Base-by-base conservation (phyloP, 2,329 filamentous ascomycete genomes). In the Fusarium siculi region DNA sequence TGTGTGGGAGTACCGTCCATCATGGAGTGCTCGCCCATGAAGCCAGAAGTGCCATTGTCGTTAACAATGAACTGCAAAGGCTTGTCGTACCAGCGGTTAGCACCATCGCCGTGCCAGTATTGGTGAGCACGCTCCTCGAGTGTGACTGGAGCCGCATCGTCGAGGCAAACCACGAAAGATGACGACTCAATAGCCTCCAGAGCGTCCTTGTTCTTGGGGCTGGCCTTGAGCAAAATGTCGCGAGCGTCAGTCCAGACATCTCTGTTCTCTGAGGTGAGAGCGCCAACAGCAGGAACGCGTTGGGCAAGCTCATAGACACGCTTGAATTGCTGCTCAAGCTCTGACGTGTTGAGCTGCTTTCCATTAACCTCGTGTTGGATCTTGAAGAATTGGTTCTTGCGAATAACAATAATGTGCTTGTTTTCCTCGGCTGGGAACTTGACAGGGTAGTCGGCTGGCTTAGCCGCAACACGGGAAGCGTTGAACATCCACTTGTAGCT, bases 401-500 rank as follows among this genome's bases (percentile, higher is more conserved):
- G 92, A 70, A 98, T 89, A 42, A 91, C 96, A 54, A 97, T 84
- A 75, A 99, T 93, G 85, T 98, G 93, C 85, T 96, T 93, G 87
- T 98, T 90, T 72, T 93, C 89, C 68, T 90, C 85, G 66, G 89
- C 84, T 16, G 91, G 84, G 84, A 92, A 97, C 85, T 98, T 98
- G 81, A 93, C 86, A 15, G 93, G 93, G 80, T 94, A 90, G 81
- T 99, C 96, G 39, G 91, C 89, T 18, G 94, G 93, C 79, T 92
- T 92, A 60, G 93, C 93, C 36, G 96, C 92, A 44, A 98, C 91
- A 76, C 96, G 92, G 83, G 90, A 93, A 83, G 90, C 91, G 84
- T 99, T 98, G 89, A 99, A 99, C 96, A 99, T 99, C 90, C 92
- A 98, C 85, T 97, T 88, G 87, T 98, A 98, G 81, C 94, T 96